Conservation (phyloP, 106 monocot genomes). For the Allium cepa region DNA sequence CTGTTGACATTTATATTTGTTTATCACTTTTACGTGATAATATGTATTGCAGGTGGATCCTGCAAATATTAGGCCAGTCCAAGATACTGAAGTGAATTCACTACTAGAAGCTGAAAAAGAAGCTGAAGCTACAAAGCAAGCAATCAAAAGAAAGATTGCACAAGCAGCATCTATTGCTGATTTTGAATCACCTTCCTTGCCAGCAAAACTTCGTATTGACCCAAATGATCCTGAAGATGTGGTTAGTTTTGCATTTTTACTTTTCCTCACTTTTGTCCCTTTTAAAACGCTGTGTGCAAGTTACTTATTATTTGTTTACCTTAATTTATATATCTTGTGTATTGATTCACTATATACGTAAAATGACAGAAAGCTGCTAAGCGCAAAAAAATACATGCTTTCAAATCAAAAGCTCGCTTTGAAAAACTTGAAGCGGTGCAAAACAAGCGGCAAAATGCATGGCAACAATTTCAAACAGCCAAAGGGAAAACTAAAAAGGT, state of each 20-base stretch:
- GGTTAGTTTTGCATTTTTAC: constrained; percentile 25
- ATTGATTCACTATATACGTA: too few species aligned
- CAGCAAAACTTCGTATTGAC: constrained; percentile 76
- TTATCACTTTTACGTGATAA: too few species aligned
- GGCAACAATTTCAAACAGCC: constrained; percentile 94
- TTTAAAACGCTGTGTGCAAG: too few species aligned
- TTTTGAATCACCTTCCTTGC: constrained; percentile 57
- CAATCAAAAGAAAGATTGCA: constrained; percentile 87
- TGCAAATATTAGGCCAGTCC: constrained; percentile 55
- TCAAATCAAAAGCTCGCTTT: constrained; percentile 89
- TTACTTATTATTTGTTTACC: too few species aligned
- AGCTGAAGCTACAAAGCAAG: constrained; percentile 81
- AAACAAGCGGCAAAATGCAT: constrained; percentile 95
- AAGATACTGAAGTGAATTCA: constrained; percentile 45
- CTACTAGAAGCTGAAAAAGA: constrained; percentile 77
- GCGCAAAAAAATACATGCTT: constrained; percentile 97
- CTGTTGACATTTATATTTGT: too few species aligned
- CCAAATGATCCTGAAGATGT: constrained; percentile 92
- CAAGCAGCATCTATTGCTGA: constrained; percentile 63
- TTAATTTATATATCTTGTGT: too few species aligned
- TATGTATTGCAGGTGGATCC: constrained; percentile 65
- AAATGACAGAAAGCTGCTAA: constrained; percentile 72
- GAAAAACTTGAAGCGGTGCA: constrained; percentile 89
- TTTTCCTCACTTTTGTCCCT: too few species aligned
- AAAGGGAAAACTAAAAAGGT: constrained; percentile 97